Evolutionary conservation across 345 rosid species (phyloP).

Genomic region (Kandelia obovata): DNA sequence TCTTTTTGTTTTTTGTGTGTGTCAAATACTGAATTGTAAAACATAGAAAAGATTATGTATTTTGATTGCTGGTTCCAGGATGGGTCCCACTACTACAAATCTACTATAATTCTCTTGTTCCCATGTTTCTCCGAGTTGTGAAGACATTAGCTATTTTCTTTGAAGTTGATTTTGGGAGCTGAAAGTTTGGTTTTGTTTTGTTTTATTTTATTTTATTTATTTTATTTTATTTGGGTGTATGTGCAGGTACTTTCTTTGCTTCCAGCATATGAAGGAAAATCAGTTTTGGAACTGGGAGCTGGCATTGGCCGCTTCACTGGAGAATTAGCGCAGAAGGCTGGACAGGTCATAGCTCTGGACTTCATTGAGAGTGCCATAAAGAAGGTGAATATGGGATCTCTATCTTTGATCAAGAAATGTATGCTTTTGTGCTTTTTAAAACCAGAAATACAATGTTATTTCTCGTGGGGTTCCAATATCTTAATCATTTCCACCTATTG

Average conservation of each 20-base stretch:
- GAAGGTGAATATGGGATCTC: constrained; percentile 44
- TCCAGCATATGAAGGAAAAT: constrained; percentile 67
- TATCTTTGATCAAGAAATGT: too few relatives aligned
- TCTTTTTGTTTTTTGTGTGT: too few relatives aligned
- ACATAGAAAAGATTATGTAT: too few relatives aligned
- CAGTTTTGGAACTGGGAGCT: constrained; percentile 88
- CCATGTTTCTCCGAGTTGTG: too few relatives aligned
- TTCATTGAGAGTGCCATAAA: constrained; percentile 81
- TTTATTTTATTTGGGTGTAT: not conserved
- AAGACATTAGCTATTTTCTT: too few relatives aligned
- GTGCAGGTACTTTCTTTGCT: constrained; percentile 73
- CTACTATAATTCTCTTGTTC: too few relatives aligned
- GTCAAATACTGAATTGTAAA: too few relatives aligned
- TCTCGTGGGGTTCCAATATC: too few relatives aligned
- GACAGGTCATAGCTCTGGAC: constrained; percentile 69
- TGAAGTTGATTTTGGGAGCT: not conserved
- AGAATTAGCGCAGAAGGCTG: constrained; percentile 83
- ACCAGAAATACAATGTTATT: too few relatives aligned
- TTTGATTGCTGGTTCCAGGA: too few relatives aligned
- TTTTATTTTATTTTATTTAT: not conserved
- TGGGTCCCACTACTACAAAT: too few relatives aligned
- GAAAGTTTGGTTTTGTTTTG: constrained; percentile 5
- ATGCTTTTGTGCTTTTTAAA: too few relatives aligned
- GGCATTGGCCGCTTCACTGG: constrained; percentile 95
- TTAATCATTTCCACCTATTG: not conserved